phyloP scores from a whole-genome alignment of 1,139 yeast genomes.

The Zygoascus sp. region DNA sequence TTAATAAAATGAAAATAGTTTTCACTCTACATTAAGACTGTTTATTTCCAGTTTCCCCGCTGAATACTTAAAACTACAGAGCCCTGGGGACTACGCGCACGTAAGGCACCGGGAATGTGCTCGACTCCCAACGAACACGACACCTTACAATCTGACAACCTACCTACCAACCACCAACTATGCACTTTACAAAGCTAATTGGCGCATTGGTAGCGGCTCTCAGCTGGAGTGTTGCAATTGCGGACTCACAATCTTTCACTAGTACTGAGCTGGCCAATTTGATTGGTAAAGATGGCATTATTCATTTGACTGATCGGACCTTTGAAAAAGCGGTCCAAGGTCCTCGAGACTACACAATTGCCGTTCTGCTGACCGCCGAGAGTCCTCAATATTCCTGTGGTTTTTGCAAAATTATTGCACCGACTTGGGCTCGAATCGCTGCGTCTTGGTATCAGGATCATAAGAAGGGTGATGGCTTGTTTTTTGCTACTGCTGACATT shows the following conservation, averaged over 20 bases:
- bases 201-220: not conserved
- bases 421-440: conserved; percentile 58
- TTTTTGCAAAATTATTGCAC: conserved; percentile 67
- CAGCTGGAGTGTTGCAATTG: conserved; percentile 3
- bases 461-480: conserved; percentile 47
- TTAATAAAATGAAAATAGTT: not conserved
- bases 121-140: not conserved
- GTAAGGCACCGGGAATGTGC: too few relatives aligned
- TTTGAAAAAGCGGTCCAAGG: conserved; percentile 57
- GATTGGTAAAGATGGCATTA: conserved; percentile 32
- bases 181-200: conserved; percentile 1
- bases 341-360: conserved; percentile 64
- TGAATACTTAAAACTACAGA: too few relatives aligned
- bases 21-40: not conserved
- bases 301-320: conserved; percentile 57
- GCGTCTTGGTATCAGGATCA: conserved; percentile 54
- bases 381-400: conserved; percentile 70
- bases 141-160: not conserved
- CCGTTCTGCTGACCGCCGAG: conserved; percentile 69
- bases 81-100: too few relatives aligned
- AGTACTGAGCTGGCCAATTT: conserved; percentile 3
- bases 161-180: not conserved
- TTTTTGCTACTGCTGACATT: conserved; percentile 74
- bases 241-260: not conserved
- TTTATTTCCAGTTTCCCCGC: too few relatives aligned